These are phyloP conservation scores for Coleophoma cylindrospora DNA, from an alignment of 2,329 filamentous ascomycete genomes.

Conservation along the genomic window DNA sequence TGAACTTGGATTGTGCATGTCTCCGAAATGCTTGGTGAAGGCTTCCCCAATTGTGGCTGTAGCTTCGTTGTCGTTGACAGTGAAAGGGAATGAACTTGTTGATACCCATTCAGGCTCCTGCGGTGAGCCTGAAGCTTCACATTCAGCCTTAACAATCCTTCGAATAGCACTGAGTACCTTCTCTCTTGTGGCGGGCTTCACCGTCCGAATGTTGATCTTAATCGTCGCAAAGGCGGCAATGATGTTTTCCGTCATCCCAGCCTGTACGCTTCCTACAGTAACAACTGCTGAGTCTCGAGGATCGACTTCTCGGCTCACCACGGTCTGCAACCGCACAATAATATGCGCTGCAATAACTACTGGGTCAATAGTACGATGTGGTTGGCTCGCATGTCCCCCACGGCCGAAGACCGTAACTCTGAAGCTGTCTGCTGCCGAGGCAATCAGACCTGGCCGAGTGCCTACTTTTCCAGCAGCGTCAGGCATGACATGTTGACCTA, in stretches of 20 bases:
- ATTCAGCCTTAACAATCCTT: conserved; percentile 47
- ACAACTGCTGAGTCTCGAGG: conserved; percentile 37
- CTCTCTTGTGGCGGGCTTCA: conserved; percentile 25
- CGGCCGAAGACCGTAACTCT: conserved; percentile 33
- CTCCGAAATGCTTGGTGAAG: conserved; percentile 16
- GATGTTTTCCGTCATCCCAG: conserved; percentile 37
- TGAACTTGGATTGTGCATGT: conserved; percentile 5
- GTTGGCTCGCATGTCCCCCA: conserved; percentile 36
- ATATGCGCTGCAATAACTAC: conserved; percentile 36
- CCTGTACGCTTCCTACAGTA: conserved; percentile 36
- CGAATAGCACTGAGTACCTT: conserved; percentile 30
- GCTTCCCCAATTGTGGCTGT: conserved; percentile 4
- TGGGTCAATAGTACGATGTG: conserved; percentile 40
- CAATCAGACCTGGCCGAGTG: conserved; percentile 25
- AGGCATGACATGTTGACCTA: conserved; percentile 48
- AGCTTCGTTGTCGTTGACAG: conserved; percentile 15
- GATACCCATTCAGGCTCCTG: conserved; percentile 9
- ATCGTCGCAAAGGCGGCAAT: conserved; percentile 37
- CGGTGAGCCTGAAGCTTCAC: conserved; percentile 35
- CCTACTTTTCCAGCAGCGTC: conserved; percentile 30
- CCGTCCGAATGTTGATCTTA: conserved; percentile 34
- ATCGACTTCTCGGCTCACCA: conserved; percentile 32
- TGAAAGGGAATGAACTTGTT: conserved; percentile 15
- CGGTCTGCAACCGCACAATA: conserved; percentile 33
- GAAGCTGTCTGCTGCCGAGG: conserved; percentile 31